A percentile compares a stretch with the other conserved stretches of the same genome.
phyloP scores from a whole-genome alignment of 2,329 filamentous ascomycete genomes.

The Exophiala phaeomuriformis region DNA sequence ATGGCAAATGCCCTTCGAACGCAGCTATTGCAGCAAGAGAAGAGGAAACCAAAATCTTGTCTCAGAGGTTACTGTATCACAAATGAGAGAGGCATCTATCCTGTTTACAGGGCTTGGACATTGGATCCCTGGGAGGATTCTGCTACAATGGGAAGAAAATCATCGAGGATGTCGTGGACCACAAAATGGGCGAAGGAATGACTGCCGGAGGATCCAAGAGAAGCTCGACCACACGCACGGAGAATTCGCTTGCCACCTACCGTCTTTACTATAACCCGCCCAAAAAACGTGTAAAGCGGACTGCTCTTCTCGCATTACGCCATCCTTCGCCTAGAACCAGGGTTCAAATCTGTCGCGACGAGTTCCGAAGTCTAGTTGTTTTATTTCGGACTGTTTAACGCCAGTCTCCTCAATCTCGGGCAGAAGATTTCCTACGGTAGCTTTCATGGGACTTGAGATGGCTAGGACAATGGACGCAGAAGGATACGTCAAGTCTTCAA shows the following conservation, averaged over 20 bases:
- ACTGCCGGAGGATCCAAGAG: conserved; percentile 6
- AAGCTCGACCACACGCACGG: conserved; percentile 2
- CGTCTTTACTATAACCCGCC: background rate
- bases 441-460: conserved; percentile 3
- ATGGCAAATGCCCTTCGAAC: conserved; percentile 30
- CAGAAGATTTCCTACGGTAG: conserved; percentile 3
- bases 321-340: conserved; percentile 17
- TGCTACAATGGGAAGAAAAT: conserved; percentile 11
- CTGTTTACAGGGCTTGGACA: conserved; percentile 27
- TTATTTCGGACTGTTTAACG: conserved; percentile 7
- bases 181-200: conserved; percentile 12
- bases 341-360: conserved; percentile 18
- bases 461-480: background rate
- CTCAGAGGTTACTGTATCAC: conserved; percentile 76
- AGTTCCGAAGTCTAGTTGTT: conserved; percentile 12
- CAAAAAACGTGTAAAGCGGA: conserved; percentile 6
- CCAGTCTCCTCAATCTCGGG: conserved; percentile 4
- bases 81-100: conserved; percentile 59
- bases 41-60: conserved; percentile 91
- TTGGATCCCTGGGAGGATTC: conserved; percentile 28
- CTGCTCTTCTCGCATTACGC: conserved; percentile 1
- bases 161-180: conserved; percentile 14
- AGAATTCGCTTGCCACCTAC: background rate
- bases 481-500: conserved; percentile 30
- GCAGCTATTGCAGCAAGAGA: conserved; percentile 35